A percentile compares a stretch with the other conserved stretches of the same genome.
These are phyloP conservation scores for Gossypium mustelinum DNA, from an alignment of 345 rosid genomes.

Conservation along the genomic window DNA sequence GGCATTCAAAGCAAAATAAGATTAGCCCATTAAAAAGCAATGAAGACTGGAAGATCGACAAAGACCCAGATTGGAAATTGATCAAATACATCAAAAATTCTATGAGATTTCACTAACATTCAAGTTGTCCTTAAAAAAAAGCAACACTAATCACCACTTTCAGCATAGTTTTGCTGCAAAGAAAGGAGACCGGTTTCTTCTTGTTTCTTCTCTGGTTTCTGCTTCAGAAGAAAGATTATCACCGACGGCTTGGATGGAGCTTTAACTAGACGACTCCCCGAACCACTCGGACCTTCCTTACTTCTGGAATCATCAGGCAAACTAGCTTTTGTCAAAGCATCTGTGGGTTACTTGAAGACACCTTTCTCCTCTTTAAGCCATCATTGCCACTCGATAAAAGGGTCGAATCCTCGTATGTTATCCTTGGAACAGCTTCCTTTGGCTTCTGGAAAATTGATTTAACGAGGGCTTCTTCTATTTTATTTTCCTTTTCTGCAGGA, in stretches of 20 bases:
- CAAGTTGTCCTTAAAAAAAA: background rate
- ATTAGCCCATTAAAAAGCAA: background rate
- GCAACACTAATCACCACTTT: too few relatives aligned
- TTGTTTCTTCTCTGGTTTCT: too few relatives aligned
- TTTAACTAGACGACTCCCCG: too few relatives aligned
- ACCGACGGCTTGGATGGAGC: too few relatives aligned
- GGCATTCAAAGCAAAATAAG: background rate
- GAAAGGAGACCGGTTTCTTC: too few relatives aligned
- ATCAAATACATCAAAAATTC: background rate
- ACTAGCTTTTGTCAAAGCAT: too few relatives aligned
- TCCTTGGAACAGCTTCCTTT: conserved; percentile 47
- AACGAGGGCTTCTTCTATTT: conserved; percentile 62
- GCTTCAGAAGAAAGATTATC: too few relatives aligned
- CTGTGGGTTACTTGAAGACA: background rate
- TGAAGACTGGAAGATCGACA: background rate
- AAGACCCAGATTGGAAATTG: background rate
- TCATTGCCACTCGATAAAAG: conserved; percentile 6
- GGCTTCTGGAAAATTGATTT: conserved; percentile 53
- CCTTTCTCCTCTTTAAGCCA: conserved; percentile 5
- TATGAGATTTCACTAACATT: background rate
- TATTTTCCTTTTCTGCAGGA: conserved; percentile 59
- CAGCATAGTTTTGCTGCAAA: too few relatives aligned
- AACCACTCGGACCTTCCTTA: too few relatives aligned
- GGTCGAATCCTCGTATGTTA: conserved; percentile 45
- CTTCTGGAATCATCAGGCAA: too few relatives aligned